Evolutionary conservation across 2,329 filamentous ascomycete genomes (phyloP).

Genomic region (Paracoccidioides brasiliensis): DNA sequence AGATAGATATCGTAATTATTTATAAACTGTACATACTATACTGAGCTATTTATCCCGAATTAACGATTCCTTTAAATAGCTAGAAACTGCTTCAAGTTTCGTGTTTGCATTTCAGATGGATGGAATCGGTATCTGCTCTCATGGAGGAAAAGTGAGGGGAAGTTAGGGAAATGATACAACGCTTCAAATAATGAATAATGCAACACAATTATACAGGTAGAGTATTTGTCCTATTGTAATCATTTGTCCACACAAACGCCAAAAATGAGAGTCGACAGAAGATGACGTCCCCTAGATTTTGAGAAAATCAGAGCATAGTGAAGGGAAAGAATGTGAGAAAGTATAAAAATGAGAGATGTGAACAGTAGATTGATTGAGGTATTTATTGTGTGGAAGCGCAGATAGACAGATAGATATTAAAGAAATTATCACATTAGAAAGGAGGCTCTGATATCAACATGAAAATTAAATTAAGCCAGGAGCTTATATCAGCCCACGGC

Average conservation of each 20-base stretch:
- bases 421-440: background rate
- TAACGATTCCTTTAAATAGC: background rate
- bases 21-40: background rate
- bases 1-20: background rate
- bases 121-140: background rate
- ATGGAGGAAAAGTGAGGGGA: no score
- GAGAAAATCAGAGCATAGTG: background rate
- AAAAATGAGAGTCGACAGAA: background rate
- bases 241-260: background rate
- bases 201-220: background rate
- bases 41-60: background rate
- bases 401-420: background rate
- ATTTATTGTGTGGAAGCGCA: background rate
- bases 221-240: background rate
- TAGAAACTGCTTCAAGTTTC: no score
- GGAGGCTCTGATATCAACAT: background rate
- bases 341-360: background rate
- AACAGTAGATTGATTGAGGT: background rate
- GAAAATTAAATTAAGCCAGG: background rate
- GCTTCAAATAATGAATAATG: background rate
- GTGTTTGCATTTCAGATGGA: no score
- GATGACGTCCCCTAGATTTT: background rate
- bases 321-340: background rate
- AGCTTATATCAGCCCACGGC: background rate
- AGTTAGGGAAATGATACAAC: background rate